These are phyloP conservation scores for Leishmania guyanensis DNA, from an alignment of 208 protist genomes.

Conservation along the genomic window DNA sequence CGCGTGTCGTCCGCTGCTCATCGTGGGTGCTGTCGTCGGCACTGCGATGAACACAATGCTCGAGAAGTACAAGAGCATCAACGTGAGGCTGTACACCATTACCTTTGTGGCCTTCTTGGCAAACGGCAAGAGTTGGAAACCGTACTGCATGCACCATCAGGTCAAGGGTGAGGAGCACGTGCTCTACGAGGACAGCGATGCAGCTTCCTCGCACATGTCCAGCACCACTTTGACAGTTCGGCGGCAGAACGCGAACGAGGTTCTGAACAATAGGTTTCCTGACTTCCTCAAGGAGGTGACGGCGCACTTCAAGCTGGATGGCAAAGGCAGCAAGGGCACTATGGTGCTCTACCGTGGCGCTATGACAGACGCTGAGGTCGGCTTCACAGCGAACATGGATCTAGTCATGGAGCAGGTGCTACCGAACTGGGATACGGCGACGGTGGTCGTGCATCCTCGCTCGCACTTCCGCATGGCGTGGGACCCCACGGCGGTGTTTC, in stretches of 20 bases:
- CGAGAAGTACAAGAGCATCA: slow-evolving; percentile 16
- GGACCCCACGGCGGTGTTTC: slow-evolving; percentile 10
- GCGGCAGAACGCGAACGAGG: slow-evolving; percentile 37
- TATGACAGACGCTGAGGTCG: slow-evolving; percentile 53
- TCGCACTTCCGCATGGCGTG: slow-evolving; percentile 51
- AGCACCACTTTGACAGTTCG: slow-evolving; percentile 1
- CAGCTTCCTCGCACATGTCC: slow-evolving; percentile 9
- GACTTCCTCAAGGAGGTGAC: slow-evolving; percentile 43
- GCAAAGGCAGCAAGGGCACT: slow-evolving; percentile 21
- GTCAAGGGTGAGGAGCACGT: slow-evolving; percentile 39
- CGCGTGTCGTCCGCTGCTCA: slow-evolving; percentile 23
- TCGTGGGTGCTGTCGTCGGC: slow-evolving; percentile 52
- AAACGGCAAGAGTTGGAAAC: slow-evolving; percentile 36
- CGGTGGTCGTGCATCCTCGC: slow-evolving; percentile 53
- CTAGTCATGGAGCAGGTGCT: slow-evolving; percentile 31
- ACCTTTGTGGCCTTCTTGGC: slow-evolving; percentile 57
- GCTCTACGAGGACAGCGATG: slow-evolving; percentile 24
- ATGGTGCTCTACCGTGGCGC: slow-evolving; percentile 52
- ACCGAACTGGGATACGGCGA: slow-evolving; percentile 38
- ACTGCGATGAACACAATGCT: slow-evolving; percentile 14
- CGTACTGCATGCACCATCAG: slow-evolving; percentile 63
- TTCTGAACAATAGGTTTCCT: slow-evolving; percentile 42
- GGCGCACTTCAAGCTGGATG: slow-evolving; percentile 35
- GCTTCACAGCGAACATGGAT: slow-evolving; percentile 28
- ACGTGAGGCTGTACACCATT: slow-evolving; percentile 36